phyloP scores from a whole-genome alignment of 306 rosid species.

The Prunus fruticosa region DNA sequence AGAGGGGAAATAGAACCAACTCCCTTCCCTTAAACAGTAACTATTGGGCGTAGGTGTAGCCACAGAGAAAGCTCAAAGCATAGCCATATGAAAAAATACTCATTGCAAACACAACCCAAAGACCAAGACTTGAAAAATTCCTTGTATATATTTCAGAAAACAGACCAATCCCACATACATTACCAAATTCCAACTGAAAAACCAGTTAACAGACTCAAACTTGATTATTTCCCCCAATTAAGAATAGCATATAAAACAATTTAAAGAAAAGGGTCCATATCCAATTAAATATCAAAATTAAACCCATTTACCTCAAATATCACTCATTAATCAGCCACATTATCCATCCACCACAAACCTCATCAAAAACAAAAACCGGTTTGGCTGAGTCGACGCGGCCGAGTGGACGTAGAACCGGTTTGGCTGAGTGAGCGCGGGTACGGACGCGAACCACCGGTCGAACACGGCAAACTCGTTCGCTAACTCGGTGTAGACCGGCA shows the following conservation, averaged over 20 bases:
- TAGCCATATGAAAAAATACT: not conserved
- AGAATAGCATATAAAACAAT: not conserved
- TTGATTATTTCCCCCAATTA: not conserved
- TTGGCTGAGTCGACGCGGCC: slow-evolving; percentile 93
- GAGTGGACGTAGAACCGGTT: slow-evolving; percentile 93
- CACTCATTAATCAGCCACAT: not conserved
- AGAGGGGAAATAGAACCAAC: too few relatives aligned
- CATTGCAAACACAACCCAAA: not conserved
- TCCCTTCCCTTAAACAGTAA: not conserved
- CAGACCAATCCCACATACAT: not conserved
- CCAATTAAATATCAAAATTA: not conserved
- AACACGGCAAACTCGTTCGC: slow-evolving; percentile 64
- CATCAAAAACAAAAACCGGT: slow-evolving; percentile 19
- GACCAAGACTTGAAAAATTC: not conserved
- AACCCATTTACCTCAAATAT: not conserved
- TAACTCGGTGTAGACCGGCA: slow-evolving; percentile 66
- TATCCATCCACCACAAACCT: not conserved
- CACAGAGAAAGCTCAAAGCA: not conserved
- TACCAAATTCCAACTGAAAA: not conserved
- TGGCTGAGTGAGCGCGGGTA: slow-evolving; percentile 91
- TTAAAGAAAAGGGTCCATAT: not conserved
- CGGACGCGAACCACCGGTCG: slow-evolving; percentile 90
- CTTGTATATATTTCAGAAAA: not conserved
- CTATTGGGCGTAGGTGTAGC: too few relatives aligned
- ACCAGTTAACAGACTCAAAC: not conserved